Conservation (phyloP, 2,329 filamentous ascomycete genomes). For the Pseudogymnoascus sp. region DNA sequence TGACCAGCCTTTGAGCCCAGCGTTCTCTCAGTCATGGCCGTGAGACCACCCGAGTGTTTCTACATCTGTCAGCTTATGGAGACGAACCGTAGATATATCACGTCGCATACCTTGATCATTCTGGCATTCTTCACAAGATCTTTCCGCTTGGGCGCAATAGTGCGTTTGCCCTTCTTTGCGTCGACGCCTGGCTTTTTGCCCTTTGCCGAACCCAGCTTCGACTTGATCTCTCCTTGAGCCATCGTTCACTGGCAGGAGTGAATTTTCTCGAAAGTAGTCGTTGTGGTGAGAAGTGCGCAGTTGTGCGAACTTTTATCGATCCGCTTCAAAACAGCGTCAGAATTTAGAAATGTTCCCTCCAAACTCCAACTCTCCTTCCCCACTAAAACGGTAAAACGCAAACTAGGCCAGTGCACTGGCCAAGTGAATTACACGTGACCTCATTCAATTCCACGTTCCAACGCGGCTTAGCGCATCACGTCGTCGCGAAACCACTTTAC, state of each 20-base stretch:
- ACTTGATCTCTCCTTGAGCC: constrained; percentile 30
- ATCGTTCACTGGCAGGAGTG: constrained; percentile 16
- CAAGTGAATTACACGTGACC: background rate
- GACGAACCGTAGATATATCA: background rate
- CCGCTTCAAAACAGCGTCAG: background rate
- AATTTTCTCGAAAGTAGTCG: background rate
- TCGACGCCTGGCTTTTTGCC: constrained; percentile 31
- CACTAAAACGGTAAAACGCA: background rate
- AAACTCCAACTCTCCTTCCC: background rate
- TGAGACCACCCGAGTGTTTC: constrained; percentile 57
- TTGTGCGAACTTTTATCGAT: background rate
- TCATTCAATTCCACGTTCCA: background rate
- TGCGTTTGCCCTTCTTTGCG: constrained; percentile 50
- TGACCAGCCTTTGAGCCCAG: constrained; percentile 62
- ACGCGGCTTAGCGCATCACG: constrained; percentile 1
- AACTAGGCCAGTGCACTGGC: background rate
- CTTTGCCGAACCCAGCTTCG: constrained; percentile 23
- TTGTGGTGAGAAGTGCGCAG: background rate
- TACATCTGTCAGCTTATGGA: constrained; percentile 20
- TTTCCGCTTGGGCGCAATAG: constrained; percentile 61
- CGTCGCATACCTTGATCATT: constrained; percentile 48
- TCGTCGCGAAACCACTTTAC: constrained; percentile 8
- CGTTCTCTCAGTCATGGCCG: constrained; percentile 58
- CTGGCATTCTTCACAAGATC: constrained; percentile 52
- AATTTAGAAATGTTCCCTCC: background rate